Evolutionary conservation across 805 yeast genomes (phyloP), one percentile per base, ranked within the genome.

Genomic region (Hemisphaericaspora nanyangensis): DNA sequence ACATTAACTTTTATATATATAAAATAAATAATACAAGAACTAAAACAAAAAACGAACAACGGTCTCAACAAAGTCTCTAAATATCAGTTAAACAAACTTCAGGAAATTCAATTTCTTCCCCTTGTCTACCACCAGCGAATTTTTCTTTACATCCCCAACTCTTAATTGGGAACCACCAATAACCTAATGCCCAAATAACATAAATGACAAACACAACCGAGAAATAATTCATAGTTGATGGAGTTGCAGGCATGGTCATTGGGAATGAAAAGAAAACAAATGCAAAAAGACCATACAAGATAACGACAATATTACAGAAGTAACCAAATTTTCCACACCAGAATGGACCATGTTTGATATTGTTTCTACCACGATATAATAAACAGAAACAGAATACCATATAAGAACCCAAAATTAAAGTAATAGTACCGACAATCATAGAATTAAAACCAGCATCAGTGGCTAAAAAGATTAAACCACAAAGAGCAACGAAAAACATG

Each of bases 221-320:
- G 12, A 80, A 79, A 48, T 83, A 83, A 55, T 83, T 83, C 89
- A 83, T 83, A 45, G 72, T 70, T 29, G 76, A 74, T 26, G 69
- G 72, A 2, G 70, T 65, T 3, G 72, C 88, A 2, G 89, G 90
- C 74, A 77, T 68, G 8, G 63, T 63, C 18, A 77, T 35, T 35
- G 72, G 72, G 50, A 66, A 65, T 18, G 69, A 62, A 49, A 56
- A 64, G 49, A 66, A 61, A 3, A 63, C 66, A 43, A 60, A 44
- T 19, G 68, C 69, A 44, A 65, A 65, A 8, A 62, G 16, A 7
- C 64, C 50, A 70, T 70, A 66, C 16, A 37, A 35, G 17, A 66
- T 44, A 20, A 67, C 59, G 19, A 65, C 47, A 29, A 55, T 39
- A 48, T 66, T 66, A 42, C 63, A 53, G 34, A 61, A 47, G 17